phyloP scores from a whole-genome alignment of 2,329 filamentous ascomycete species.

The Talaromyces sp. region DNA sequence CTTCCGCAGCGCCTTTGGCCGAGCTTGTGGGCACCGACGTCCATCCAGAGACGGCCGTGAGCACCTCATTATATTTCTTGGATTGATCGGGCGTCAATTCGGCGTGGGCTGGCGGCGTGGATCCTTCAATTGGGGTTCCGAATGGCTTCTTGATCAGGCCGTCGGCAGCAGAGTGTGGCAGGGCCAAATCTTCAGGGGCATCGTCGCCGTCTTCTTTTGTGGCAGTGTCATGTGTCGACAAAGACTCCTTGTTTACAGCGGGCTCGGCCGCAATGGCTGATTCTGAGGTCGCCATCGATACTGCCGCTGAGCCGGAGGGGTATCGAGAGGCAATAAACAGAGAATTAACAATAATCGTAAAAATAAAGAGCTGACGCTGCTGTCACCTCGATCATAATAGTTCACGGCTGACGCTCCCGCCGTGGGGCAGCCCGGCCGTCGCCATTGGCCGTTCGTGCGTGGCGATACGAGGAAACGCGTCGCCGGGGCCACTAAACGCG shows the following conservation, averaged over 20 bases:
- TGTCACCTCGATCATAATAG: not conserved
- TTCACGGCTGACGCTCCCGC: not conserved
- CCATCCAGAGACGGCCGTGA: constrained; percentile 68
- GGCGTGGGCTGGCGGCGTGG: constrained; percentile 53
- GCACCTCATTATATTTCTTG: constrained; percentile 73
- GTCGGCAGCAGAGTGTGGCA: constrained; percentile 7
- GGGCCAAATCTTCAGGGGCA: constrained; percentile 2
- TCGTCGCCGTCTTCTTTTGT: constrained; percentile 9
- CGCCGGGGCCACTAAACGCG: constrained; percentile 4
- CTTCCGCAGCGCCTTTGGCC: constrained; percentile 53
- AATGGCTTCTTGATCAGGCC: constrained; percentile 53
- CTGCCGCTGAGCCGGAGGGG: not conserved
- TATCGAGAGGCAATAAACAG: not conserved
- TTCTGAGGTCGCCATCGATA: not conserved
- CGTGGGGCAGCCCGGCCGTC: not conserved
- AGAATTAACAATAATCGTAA: not conserved
- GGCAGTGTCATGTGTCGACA: not conserved
- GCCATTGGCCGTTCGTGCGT: not conserved
- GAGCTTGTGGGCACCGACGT: constrained; percentile 62
- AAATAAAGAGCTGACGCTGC: not conserved
- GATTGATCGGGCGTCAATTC: constrained; percentile 71
- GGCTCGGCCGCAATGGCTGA: not conserved
- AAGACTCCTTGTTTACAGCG: not conserved
- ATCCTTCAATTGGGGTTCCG: constrained; percentile 51
- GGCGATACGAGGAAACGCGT: not conserved